Conservation (phyloP, 352 stramenopile species). For the Globisporangium radiosum region DNA sequence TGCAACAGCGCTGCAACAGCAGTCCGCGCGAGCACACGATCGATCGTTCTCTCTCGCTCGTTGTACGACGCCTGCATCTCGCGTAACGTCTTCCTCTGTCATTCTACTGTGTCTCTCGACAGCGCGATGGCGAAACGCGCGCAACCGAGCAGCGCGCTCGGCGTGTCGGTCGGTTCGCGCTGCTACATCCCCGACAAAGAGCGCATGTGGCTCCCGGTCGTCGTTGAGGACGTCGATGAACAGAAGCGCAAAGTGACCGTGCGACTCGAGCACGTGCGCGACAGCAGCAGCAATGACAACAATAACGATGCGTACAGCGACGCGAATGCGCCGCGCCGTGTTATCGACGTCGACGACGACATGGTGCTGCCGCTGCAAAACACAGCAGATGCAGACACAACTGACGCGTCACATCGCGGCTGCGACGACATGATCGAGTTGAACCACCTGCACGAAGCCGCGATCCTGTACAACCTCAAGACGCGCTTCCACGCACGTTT, state of each 20-base stretch:
- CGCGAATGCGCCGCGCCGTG: conserved; percentile 16
- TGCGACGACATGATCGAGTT: conserved; percentile 78
- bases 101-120: background rate
- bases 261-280: conserved; percentile 27
- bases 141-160: conserved; percentile 12
- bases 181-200: conserved; percentile 72
- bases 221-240: conserved; percentile 57
- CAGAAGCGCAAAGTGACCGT: conserved; percentile 35
- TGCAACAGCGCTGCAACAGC: too few relatives aligned
- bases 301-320: conserved; percentile 12
- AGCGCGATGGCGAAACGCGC: background rate
- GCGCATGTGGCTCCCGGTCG: conserved; percentile 64
- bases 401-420: conserved; percentile 12
- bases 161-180: conserved; percentile 46
- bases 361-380: conserved; percentile 65
- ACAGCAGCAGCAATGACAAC: conserved; percentile 15
- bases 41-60: too few relatives aligned
- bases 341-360: conserved; percentile 28
- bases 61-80: too few relatives aligned
- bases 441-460: conserved; percentile 86
- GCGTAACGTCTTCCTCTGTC: too few relatives aligned
- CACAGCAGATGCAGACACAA: conserved; percentile 14
- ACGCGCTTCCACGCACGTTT: conserved; percentile 64
- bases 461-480: conserved; percentile 86
- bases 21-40: too few relatives aligned